Evolutionary conservation across 306 rosid genomes (phyloP).

Genomic region (Malus sylvestris): DNA sequence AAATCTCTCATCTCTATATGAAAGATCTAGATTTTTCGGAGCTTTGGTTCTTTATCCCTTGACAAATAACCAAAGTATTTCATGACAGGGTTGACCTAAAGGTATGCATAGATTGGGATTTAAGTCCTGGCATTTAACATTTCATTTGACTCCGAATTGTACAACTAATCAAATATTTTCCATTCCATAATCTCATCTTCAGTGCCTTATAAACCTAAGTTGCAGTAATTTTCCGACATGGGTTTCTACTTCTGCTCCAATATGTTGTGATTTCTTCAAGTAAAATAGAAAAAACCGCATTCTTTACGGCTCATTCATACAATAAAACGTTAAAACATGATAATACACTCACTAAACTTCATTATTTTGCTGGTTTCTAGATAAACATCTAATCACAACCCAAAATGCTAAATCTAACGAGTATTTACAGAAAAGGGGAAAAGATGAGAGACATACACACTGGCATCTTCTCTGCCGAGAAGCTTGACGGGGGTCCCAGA

Average conservation of each 20-base stretch:
- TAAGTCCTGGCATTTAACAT: not conserved
- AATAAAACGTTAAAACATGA: not conserved
- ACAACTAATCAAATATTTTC: not conserved
- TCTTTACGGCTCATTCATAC: not conserved
- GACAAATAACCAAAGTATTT: not conserved
- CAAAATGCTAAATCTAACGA: not conserved
- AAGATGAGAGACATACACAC: constrained; percentile 41
- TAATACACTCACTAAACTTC: not conserved
- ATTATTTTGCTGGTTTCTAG: not conserved
- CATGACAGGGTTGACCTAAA: not conserved
- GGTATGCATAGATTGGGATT: not conserved
- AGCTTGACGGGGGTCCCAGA: constrained; percentile 66
- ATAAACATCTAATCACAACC: not conserved
- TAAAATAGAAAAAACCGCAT: not conserved
- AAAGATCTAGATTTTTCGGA: not conserved
- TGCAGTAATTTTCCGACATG: not conserved
- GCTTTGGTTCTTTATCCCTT: not conserved
- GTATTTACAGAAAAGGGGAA: not conserved
- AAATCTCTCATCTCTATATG: not conserved
- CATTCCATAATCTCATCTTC: not conserved
- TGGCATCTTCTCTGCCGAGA: constrained; percentile 62
- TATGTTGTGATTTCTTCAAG: not conserved
- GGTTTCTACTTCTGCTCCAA: not conserved
- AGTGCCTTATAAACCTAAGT: not conserved
- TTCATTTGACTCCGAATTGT: not conserved